Conservation (phyloP, 2,329 filamentous ascomycete species). For the Alternaria metachromatica region DNA sequence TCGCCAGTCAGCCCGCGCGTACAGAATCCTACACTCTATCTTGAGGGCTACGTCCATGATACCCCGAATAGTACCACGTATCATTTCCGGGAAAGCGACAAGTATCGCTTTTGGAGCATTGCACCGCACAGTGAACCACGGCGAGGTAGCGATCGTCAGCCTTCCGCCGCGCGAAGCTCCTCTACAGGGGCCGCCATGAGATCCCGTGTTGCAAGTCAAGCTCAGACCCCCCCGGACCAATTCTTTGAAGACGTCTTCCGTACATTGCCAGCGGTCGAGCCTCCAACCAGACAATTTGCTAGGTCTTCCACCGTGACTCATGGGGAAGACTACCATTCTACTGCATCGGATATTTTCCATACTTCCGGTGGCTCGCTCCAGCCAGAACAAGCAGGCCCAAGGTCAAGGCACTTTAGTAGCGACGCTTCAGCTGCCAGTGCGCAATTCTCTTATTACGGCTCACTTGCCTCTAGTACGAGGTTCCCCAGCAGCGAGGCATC, state of each 20-base stretch:
- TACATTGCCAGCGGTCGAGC: conserved; percentile 7
- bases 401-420: conserved; percentile 26
- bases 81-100: conserved; percentile 6
- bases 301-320: not conserved
- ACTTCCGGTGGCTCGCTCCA: not conserved
- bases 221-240: not conserved
- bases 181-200: conserved; percentile 32
- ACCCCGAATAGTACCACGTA: not conserved
- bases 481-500: conserved; percentile 32
- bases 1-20: not conserved
- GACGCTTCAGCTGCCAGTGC: conserved; percentile 36
- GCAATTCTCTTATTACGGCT: conserved; percentile 43
- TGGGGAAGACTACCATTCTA: not conserved
- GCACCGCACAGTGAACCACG: conserved; percentile 32
- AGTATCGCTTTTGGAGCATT: not conserved
- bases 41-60: conserved; percentile 15
- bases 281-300: not conserved
- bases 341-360: not conserved
- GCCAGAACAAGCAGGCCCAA: not conserved
- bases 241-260: conserved; percentile 25
- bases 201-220: conserved; percentile 7
- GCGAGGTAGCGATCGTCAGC: conserved; percentile 12
- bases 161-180: conserved; percentile 22
- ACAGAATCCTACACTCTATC: not conserved
- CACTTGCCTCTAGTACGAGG: conserved; percentile 31